Evolutionary conservation across 1,284 basidiomycete genomes (phyloP), one percentile per base, ranked within the genome.

Genomic region (Fomitopsis pinicola): DNA sequence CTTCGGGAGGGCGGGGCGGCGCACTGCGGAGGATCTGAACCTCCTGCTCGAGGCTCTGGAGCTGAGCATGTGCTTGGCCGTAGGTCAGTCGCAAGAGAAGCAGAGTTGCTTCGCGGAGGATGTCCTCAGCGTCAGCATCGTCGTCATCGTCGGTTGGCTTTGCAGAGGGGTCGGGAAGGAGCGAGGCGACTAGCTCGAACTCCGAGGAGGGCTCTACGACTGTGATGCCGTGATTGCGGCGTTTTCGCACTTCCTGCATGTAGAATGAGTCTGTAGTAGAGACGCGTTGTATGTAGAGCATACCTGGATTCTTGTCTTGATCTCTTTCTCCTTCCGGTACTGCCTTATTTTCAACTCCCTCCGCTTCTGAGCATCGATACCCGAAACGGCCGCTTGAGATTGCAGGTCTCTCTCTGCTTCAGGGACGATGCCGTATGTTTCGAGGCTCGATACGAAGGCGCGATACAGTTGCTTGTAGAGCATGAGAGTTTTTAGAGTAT

Each of bases 341-440:
- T 95, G 94, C 63, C 84, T 85, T 65, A 98, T 96, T 78, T 97
- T 98, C 42, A 88, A 73, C 63, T 96, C 94, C 65, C 95, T 78
- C 59, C 89, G 81, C 70, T 82, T 82, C 0, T 84, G 81, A 17
- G 88, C 83, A 74, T 96, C 91, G 30, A 74, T 73, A 22, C 88
- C 75, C 6, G 77, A 70, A 0, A 81, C 78, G 1, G 80, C 66
- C 54, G 78, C 77, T 55, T 79, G 78, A 42, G 74, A 76, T 65
- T 86, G 82, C 7, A 91, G 71, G 17, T 71, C 77, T 57, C 82
- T 81, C 66, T 94, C 89, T 2, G 82, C 78, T 22, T 83, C 78
- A 0, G 87, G 81, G 2, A 95, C 75, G 55, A 96, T 80, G 30
- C 82, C 80, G 71, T 95, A 96, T 38, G 80, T 79, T 55, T 89